Conservation (phyloP, 495 filamentous ascomycete species). For the Neurospora discreta region DNA sequence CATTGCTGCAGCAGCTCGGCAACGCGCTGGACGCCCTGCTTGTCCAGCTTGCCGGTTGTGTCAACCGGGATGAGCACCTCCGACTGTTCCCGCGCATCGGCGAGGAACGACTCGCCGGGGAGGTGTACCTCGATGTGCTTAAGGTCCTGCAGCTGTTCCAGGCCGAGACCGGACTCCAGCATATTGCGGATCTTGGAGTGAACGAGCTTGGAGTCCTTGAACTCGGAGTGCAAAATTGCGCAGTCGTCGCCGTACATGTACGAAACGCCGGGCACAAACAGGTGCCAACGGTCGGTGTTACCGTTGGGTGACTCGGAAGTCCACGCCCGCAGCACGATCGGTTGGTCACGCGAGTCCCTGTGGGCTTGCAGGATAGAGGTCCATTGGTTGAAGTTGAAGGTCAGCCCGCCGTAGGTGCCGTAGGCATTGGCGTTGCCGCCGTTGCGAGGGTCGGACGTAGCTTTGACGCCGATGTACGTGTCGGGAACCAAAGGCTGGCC, state of each 20-base stretch:
- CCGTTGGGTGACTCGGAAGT: neutral
- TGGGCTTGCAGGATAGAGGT: neutral
- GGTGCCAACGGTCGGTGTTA: constrained; percentile 7
- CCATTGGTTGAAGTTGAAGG: constrained; percentile 6
- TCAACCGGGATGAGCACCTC: neutral
- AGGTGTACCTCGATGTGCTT: constrained; percentile 4
- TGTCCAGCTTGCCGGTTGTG: neutral
- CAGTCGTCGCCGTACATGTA: neutral
- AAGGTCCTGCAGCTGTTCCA: neutral
- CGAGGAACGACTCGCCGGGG: constrained; percentile 4
- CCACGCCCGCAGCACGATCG: neutral
- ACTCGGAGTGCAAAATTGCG: constrained; percentile 1
- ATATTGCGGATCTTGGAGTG: neutral
- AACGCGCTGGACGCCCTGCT: neutral
- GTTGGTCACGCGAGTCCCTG: neutral
- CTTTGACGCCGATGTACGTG: constrained; percentile 4
- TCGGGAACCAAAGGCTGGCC: constrained; percentile 15
- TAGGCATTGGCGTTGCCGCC: neutral
- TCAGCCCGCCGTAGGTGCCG: constrained; percentile 14
- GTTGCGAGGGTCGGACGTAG: neutral
- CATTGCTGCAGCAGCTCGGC: neutral
- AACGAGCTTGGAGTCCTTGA: neutral
- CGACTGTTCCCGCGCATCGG: neutral
- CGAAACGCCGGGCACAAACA: constrained; percentile 9
- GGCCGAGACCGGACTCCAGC: neutral